Percentiles rank a stretch among this genome's conserved stretches.
Conservation (phyloP, 805 yeast genomes). For the Saitoella complicata region DNA sequence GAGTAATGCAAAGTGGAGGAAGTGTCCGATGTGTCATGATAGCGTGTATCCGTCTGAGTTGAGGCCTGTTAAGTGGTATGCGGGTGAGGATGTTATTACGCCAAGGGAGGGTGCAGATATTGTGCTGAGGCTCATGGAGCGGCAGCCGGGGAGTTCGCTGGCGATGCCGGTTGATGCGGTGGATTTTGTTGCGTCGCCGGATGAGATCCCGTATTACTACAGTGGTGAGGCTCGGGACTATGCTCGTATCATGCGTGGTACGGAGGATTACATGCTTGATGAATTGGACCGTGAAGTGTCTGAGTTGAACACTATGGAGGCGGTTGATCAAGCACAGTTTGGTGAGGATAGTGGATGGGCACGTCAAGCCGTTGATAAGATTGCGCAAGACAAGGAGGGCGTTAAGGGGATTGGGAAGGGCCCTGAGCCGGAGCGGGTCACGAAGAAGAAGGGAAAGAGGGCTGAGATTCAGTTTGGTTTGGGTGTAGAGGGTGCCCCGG, state of each 20-base stretch:
- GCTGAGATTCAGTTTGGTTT: no score
- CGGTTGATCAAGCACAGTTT: conserved; percentile 44
- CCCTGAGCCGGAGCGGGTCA: not conserved
- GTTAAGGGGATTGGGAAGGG: conserved; percentile 21
- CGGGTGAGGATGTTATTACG: conserved; percentile 38
- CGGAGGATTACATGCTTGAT: conserved; percentile 33
- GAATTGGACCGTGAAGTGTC: conserved; percentile 46
- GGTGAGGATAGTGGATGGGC: conserved; percentile 42
- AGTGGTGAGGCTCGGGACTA: conserved; percentile 29
- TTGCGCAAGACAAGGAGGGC: conserved; percentile 30
- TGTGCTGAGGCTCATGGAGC: conserved; percentile 49
- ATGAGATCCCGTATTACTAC: conserved; percentile 42
- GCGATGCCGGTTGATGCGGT: conserved; percentile 34
- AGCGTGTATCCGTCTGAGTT: conserved; percentile 37
- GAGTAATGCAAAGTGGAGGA: conserved; percentile 36
- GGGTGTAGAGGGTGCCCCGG: no score
- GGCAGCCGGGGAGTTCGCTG: conserved; percentile 29
- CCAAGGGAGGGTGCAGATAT: conserved; percentile 43
- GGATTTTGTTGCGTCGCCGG: conserved; percentile 11
- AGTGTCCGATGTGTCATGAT: conserved; percentile 70
- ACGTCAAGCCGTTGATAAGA: conserved; percentile 37
- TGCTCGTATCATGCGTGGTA: conserved; percentile 57
- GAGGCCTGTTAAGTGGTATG: conserved; percentile 44
- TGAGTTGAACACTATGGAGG: conserved; percentile 33
- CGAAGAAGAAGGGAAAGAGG: no score